A percentile compares a stretch with the other conserved stretches of the same genome.
phyloP scores from a whole-genome alignment of 352 stramenopile species.

The Phytopythium litorale region DNA sequence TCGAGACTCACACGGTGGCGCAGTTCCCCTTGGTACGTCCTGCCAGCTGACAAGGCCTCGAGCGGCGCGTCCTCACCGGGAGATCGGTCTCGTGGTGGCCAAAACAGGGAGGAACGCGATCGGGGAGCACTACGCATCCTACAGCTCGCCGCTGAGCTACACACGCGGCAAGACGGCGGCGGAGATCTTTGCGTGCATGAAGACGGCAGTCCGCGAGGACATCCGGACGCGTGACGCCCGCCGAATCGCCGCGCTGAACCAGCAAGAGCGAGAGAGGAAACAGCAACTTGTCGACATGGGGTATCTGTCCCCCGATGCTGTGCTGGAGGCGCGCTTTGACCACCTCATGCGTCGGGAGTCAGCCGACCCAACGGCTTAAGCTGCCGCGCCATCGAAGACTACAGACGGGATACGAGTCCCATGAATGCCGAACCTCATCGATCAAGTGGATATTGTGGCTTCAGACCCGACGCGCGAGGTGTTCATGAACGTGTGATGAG shows the following conservation, averaged over 20 bases:
- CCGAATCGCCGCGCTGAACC: constrained; percentile 26
- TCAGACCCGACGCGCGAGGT: too few species aligned
- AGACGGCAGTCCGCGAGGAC: constrained; percentile 18
- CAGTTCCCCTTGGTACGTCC: constrained; percentile 16
- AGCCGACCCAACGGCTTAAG: background rate
- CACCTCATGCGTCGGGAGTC: constrained; percentile 2
- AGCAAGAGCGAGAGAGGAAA: constrained; percentile 15
- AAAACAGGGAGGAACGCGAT: constrained; percentile 20
- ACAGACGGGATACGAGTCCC: too few species aligned
- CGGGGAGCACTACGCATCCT: constrained; percentile 20
- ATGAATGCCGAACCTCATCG: too few species aligned
- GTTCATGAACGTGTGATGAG: too few species aligned
- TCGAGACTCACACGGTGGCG: constrained; percentile 13
- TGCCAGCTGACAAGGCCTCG: too few species aligned
- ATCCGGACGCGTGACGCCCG: constrained; percentile 21
- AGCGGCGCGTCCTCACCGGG: too few species aligned
- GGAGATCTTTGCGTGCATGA: constrained; percentile 29
- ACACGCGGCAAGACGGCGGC: constrained; percentile 11
- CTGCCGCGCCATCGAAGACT: background rate
- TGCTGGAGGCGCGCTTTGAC: constrained; percentile 29
- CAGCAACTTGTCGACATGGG: constrained; percentile 19
- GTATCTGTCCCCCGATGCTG: constrained; percentile 23
- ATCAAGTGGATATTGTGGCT: too few species aligned
- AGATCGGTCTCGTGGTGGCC: too few species aligned
- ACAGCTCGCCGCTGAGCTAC: constrained; percentile 15